These are phyloP conservation scores for Linanthus parryae DNA, from an alignment of 148 eudicot genomes.

Conservation along the genomic window DNA sequence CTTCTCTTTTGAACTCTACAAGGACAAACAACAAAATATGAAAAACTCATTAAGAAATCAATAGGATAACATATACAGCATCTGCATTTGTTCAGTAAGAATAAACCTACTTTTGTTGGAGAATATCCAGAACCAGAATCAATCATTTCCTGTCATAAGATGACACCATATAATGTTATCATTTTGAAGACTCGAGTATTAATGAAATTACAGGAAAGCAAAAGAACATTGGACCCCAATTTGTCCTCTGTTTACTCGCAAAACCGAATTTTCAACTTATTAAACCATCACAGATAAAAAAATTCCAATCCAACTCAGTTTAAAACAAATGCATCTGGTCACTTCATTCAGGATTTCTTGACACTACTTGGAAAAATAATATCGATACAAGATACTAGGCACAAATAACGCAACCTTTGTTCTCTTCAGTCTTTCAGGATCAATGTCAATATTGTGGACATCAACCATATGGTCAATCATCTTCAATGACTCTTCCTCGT, in stretches of 20 bases:
- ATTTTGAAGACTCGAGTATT: no score
- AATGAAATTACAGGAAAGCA: no score
- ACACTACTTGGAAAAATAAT: no score
- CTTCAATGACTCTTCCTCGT: constrained; percentile 55
- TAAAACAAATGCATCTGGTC: no score
- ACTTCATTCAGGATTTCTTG: no score
- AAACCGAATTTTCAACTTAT: no score
- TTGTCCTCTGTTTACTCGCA: no score
- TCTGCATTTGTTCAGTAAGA: not conserved
- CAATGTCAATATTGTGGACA: constrained; percentile 55
- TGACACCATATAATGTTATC: not conserved
- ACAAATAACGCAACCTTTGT: constrained; percentile 33
- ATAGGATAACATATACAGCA: no score
- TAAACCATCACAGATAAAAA: no score
- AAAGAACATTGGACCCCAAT: no score
- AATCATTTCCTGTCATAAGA: constrained; percentile 57
- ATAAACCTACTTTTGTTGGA: constrained; percentile 37
- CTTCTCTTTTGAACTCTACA: constrained; percentile 46
- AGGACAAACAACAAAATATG: not conserved
- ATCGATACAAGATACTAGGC: not conserved
- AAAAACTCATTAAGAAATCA: not conserved
- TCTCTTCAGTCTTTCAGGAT: constrained; percentile 40
- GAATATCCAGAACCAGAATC: constrained; percentile 47
- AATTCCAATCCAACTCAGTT: no score
- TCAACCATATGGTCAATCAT: constrained; percentile 68